Evolutionary conservation across 2,329 filamentous ascomycete genomes (phyloP).

Genomic region (Reticulascus tulasneorum): DNA sequence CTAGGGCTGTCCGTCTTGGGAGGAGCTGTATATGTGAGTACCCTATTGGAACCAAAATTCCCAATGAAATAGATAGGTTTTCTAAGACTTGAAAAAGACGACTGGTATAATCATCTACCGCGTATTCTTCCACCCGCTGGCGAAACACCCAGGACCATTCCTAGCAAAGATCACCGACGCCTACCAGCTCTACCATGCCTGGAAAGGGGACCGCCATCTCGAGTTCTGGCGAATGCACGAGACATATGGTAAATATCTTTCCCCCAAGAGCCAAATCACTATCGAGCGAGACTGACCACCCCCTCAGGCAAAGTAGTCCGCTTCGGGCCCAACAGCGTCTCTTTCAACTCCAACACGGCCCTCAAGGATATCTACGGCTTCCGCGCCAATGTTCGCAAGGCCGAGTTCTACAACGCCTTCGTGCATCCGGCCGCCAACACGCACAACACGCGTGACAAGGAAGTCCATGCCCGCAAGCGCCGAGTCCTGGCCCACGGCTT

Average conservation of each 20-base stretch:
- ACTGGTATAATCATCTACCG: constrained; percentile 48
- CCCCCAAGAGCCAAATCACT: background rate
- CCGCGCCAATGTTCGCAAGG: constrained; percentile 60
- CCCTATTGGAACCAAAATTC: background rate
- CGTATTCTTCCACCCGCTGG: constrained; percentile 60
- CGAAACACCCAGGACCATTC: constrained; percentile 61
- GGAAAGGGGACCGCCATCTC: constrained; percentile 70
- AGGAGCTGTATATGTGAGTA: constrained; percentile 38
- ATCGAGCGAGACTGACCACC: constrained; percentile 1
- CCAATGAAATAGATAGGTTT: background rate
- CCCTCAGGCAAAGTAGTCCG: constrained; percentile 61
- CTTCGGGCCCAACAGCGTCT: constrained; percentile 72
- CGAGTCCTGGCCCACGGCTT: constrained; percentile 71
- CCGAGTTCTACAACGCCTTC: constrained; percentile 70
- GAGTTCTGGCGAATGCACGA: constrained; percentile 68
- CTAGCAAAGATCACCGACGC: constrained; percentile 60
- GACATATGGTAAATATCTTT: constrained; percentile 55
- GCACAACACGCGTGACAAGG: constrained; percentile 67
- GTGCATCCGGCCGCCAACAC: constrained; percentile 69
- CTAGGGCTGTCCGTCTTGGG: constrained; percentile 31
- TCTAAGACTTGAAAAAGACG: constrained; percentile 23
- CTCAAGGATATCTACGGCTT: constrained; percentile 65
- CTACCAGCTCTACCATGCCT: constrained; percentile 69
- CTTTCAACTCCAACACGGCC: constrained; percentile 69
- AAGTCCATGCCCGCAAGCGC: constrained; percentile 65